Evolutionary conservation across 306 rosid species (phyloP).

Genomic region (Fragaria vesca): DNA sequence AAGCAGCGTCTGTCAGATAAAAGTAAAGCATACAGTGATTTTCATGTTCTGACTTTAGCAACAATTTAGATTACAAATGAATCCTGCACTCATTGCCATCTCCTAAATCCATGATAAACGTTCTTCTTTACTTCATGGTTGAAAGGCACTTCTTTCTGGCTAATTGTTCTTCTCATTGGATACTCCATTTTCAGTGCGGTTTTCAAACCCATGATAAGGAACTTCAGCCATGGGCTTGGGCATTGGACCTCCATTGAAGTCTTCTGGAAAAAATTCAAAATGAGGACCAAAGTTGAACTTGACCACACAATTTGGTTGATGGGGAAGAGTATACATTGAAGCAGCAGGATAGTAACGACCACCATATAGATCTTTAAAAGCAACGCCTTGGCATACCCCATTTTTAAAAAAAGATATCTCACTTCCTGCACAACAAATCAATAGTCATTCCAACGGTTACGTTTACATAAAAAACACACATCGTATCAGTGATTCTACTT

Average conservation of each 20-base stretch:
- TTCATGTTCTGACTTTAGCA: conserved; percentile 24
- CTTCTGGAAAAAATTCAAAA: conserved; percentile 68
- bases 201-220: conserved; percentile 79
- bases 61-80: conserved; percentile 39
- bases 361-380: conserved; percentile 81
- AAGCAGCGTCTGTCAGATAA: conserved; percentile 26
- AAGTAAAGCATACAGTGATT: conserved; percentile 37
- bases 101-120: conserved; percentile 16
- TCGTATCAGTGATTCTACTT: background rate
- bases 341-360: conserved; percentile 96
- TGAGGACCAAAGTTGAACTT: conserved; percentile 96
- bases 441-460: conserved; percentile 15
- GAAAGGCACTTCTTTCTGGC: conserved; percentile 15
- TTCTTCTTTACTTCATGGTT: background rate
- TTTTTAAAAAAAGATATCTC: conserved; percentile 88
- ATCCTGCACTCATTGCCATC: conserved; percentile 33
- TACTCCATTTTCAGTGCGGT: conserved; percentile 59
- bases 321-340: conserved; percentile 90
- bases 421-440: conserved; percentile 65
- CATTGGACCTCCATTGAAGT: conserved; percentile 54
- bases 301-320: conserved; percentile 83
- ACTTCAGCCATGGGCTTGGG: conserved; percentile 86
- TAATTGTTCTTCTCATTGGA: conserved; percentile 61
- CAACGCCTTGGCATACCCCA: conserved; percentile 87
- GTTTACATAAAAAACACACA: background rate